Base-by-base conservation (phyloP, 2,329 filamentous ascomycete genomes). In the Orbilia javanica region DNA sequence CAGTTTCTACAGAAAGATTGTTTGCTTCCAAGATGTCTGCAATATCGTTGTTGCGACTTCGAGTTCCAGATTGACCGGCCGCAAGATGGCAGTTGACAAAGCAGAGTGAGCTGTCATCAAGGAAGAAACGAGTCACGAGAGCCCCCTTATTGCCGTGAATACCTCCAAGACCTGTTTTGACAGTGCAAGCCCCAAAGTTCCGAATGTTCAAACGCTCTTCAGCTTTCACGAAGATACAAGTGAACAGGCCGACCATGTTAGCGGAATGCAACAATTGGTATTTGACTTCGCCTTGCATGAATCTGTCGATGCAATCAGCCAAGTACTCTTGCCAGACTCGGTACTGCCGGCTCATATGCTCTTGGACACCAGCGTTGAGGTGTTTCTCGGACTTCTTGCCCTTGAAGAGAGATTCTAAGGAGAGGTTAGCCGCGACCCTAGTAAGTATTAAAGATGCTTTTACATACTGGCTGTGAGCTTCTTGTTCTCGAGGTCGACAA, bases 401-500 rank as follows among this genome's bases (percentile, higher is more conserved):
- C 82, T 90, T 96, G 83, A 98, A 91, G 81, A 98, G 90, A 69
- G 93, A 93, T 85, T 96, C 88, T 90, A 81, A 18, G 22, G 29
- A 4, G 0, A 27, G 86, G 15, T 81, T 65, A 70, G 67, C 44
- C n/a, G 50, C 22, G 39, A 8, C 39, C 34, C 15, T 46, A 29
- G 13, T 10, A 7, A 1, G 53, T 60, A 25, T n/a, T 8, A n/a
- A n/a, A 18, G 18, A 34, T 27, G 1, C 64, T 7, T n/a, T 64
- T 74, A 87, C 88, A 82, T 84, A 90, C 90, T 97, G n/a, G 96
- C 96, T 22, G 95, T 98, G 63, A 96, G 92, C 81, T 94, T 96
- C 86, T 98, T 98, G 85, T 99, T 93, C 84, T 99, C 96, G 6
- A 99, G 87, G 82, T 99, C 96, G 3, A 99, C 96, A n/a, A 99